Base-by-base conservation (phyloP, 148 eudicot genomes). In the Amaranthus palmeri region DNA sequence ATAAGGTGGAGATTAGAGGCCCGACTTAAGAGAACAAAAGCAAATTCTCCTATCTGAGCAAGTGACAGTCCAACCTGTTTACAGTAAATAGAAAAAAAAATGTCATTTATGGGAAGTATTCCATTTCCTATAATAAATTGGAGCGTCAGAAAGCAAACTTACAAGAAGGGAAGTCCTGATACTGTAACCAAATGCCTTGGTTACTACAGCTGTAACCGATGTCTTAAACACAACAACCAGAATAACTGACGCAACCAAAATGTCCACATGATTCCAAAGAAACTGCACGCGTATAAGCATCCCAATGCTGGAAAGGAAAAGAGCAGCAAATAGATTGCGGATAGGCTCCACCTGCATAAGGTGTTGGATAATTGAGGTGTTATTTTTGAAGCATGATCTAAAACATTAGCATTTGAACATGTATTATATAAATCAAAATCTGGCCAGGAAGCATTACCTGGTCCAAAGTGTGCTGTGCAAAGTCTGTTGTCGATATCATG, bases 31-130 rank as follows among this genome's bases (percentile, higher is more conserved):
- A 96, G 93, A 70, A 96, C 95, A 78, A 96, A 96, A 73, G 99
- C 97, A 68, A 96, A 96, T 81, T 96, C 99, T 79, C 99, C 99
- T 80, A 96, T 92, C 85, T 96, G 99, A 66, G 99, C 99, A 69
- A 96, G 90, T 73, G 90, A 86, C 65, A 90, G 73, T 69, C 99
- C 99, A 72, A 96, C 99, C 99, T 96, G 81, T 64, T 73, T 57
- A 52, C 62, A 76, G 55, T 43, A 42, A 54, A 66, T 51, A 5
- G 44, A 59, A 65, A 48, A 57, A 25, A 25, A 67, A 11, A 73
- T 36, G 54, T 76, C 67, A 82, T 56, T 14, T 47, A 15, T 49
- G 36, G 77, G 76, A 73, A 17, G 52, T 42, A 66, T 53, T 69
- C 62, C 54, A 46, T 68, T 73, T 46, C 9, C 49, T 56, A 73